phyloP scores from a whole-genome alignment of 1,284 basidiomycete species.

The Rhodofomes roseus region DNA sequence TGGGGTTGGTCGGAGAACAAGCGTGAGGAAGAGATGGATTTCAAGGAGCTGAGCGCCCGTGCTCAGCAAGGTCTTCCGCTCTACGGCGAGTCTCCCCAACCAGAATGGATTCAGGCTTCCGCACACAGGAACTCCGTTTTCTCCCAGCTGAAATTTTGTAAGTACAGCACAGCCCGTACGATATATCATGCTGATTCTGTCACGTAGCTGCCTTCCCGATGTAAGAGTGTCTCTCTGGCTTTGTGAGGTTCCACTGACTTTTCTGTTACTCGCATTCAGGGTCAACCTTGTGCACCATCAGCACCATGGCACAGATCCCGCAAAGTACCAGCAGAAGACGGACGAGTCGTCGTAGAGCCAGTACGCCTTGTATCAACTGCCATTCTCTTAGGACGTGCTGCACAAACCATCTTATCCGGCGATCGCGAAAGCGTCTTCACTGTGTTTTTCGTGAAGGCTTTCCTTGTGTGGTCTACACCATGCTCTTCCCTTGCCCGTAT shows the following conservation, averaged over 20 bases:
- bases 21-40: slow-evolving; percentile 73
- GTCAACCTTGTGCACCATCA: slow-evolving; percentile 92
- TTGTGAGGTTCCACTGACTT: background rate
- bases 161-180: slow-evolving; percentile 32
- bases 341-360: slow-evolving; percentile 21
- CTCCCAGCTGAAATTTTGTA: slow-evolving; percentile 89
- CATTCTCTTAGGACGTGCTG: background rate
- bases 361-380: too few relatives aligned
- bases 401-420: background rate
- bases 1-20: slow-evolving; percentile 97
- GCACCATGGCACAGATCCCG: slow-evolving; percentile 80
- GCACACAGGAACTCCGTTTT: slow-evolving; percentile 92
- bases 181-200: slow-evolving; percentile 4
- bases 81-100: slow-evolving; percentile 81
- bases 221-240: slow-evolving; percentile 34
- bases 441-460: too few relatives aligned
- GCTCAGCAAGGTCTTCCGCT: slow-evolving; percentile 76
- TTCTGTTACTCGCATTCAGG: slow-evolving; percentile 43
- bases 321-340: slow-evolving; percentile 58
- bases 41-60: slow-evolving; percentile 71
- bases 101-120: slow-evolving; percentile 84
- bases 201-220: slow-evolving; percentile 64
- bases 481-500: too few relatives aligned
- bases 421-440: too few relatives aligned
- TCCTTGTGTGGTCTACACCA: too few relatives aligned